Conservation (phyloP, 768 basidiomycete genomes). For the Rhodotorula toruloides region DNA sequence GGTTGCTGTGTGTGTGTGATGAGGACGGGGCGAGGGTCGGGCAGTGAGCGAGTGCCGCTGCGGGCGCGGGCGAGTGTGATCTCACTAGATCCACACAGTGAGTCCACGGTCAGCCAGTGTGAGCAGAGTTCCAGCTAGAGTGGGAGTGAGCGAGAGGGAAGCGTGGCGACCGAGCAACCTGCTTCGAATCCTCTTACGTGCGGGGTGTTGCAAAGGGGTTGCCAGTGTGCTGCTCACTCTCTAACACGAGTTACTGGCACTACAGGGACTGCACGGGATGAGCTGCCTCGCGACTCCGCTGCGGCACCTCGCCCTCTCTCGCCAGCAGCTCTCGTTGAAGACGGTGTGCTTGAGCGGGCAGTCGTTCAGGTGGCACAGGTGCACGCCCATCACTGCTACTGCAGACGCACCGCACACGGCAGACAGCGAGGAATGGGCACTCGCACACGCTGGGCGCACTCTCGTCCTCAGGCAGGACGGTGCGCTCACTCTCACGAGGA, state of each 20-base stretch:
- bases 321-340: conserved; percentile 68
- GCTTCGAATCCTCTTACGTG: too few species aligned
- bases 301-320: conserved; percentile 57
- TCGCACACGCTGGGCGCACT: conserved; percentile 73
- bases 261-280: neutral
- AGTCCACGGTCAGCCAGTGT: too few species aligned
- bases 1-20: too few species aligned
- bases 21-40: too few species aligned
- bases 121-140: too few species aligned
- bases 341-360: conserved; percentile 77
- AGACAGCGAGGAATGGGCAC: conserved; percentile 60
- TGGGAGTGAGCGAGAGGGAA: neutral
- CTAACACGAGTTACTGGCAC: too few species aligned
- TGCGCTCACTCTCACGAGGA: conserved; percentile 46
- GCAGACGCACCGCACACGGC: conserved; percentile 1
- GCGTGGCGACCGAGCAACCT: too few species aligned
- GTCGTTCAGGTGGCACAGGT: conserved; percentile 73
- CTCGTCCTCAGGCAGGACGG: conserved; percentile 71
- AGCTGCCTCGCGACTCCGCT: conserved; percentile 50
- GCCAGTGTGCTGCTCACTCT: too few species aligned
- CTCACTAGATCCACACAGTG: too few species aligned
- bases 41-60: too few species aligned
- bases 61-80: too few species aligned
- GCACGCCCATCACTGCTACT: conserved; percentile 39
- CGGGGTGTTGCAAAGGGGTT: too few species aligned